These are phyloP conservation scores for Globisporangium camurandrum DNA, from an alignment of 352 stramenopile species.

Conservation along the genomic window DNA sequence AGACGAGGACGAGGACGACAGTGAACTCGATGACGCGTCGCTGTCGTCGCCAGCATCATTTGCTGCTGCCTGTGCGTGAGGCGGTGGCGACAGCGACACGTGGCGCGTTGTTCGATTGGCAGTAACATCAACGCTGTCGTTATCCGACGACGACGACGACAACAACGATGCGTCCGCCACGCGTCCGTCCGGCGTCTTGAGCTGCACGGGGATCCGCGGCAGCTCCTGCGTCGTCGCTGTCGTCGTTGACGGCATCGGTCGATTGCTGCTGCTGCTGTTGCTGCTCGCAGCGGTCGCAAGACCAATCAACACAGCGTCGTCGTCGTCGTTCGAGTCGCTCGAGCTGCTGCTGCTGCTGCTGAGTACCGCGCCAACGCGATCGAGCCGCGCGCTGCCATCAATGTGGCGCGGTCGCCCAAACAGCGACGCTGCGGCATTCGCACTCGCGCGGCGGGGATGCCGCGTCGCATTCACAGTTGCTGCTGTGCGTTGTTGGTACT, in stretches of 20 bases:
- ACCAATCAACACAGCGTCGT: too few relatives aligned
- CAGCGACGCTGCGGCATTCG: slow-evolving; percentile 5
- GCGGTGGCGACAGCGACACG: slow-evolving; percentile 6
- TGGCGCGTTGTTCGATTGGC: slow-evolving; percentile 14
- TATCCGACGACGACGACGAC: slow-evolving; percentile 17
- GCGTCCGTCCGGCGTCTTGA: slow-evolving; percentile 2
- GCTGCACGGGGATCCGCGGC: neutral
- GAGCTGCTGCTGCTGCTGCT: slow-evolving; percentile 32
- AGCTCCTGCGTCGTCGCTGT: neutral
- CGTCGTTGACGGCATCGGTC: too few relatives aligned
- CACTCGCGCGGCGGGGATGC: too few relatives aligned
- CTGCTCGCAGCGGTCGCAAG: too few relatives aligned
- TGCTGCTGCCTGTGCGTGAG: slow-evolving; percentile 10
- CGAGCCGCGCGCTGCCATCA: slow-evolving; percentile 20
- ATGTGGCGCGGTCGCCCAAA: slow-evolving; percentile 20
- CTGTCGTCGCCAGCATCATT: slow-evolving; percentile 1
- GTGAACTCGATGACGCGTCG: neutral
- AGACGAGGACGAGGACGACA: slow-evolving; percentile 1
- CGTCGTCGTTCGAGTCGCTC: slow-evolving; percentile 26
- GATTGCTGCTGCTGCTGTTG: too few relatives aligned
- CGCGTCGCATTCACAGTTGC: too few relatives aligned
- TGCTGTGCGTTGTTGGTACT: neutral
- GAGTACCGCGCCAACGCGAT: too few relatives aligned
- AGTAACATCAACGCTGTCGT: too few relatives aligned
- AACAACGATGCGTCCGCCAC: too few relatives aligned